Conservation (phyloP, 2,329 filamentous ascomycete genomes). For the Incumbomyces delicatus region DNA sequence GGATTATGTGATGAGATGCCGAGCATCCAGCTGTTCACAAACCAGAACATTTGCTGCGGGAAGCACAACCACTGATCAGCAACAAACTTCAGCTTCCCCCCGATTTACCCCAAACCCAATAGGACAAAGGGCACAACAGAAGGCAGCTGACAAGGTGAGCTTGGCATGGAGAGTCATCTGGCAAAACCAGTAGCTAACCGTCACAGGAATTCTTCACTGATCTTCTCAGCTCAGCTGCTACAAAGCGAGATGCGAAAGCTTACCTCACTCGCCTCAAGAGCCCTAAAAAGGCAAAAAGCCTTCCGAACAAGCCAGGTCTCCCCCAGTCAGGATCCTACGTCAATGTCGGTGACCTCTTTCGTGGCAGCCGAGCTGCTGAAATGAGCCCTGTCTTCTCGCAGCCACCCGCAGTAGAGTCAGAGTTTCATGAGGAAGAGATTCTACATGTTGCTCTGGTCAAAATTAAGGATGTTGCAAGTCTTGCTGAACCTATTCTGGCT, state of each 20-base stretch:
- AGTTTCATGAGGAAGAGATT: slow-evolving; percentile 33
- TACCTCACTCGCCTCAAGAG: slow-evolving; percentile 78
- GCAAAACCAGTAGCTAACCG: neutral
- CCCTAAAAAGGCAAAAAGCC: slow-evolving; percentile 19
- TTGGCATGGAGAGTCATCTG: slow-evolving; percentile 7
- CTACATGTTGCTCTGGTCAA: slow-evolving; percentile 80
- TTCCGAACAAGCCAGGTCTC: slow-evolving; percentile 13
- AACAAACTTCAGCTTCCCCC: too few species aligned
- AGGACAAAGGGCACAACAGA: slow-evolving; percentile 34
- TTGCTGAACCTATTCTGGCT: slow-evolving; percentile 58
- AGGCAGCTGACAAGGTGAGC: slow-evolving; percentile 32
- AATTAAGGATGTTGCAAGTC: slow-evolving; percentile 60
- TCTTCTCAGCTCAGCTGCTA: slow-evolving; percentile 77
- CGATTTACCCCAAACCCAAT: slow-evolving; percentile 9
- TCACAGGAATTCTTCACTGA: slow-evolving; percentile 72
- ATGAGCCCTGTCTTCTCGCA: slow-evolving; percentile 52
- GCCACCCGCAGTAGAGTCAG: slow-evolving; percentile 28
- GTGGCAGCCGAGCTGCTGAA: slow-evolving; percentile 47
- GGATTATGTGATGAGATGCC: neutral
- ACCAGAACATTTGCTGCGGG: too few species aligned
- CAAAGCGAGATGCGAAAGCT: slow-evolving; percentile 82
- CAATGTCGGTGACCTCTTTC: slow-evolving; percentile 49
- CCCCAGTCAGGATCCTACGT: slow-evolving; percentile 22
- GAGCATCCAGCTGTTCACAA: too few species aligned
- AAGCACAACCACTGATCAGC: too few species aligned